Evolutionary conservation across 202 grass and related monocot genomes (phyloP).

Genomic region (Brachypodium distachyon): DNA sequence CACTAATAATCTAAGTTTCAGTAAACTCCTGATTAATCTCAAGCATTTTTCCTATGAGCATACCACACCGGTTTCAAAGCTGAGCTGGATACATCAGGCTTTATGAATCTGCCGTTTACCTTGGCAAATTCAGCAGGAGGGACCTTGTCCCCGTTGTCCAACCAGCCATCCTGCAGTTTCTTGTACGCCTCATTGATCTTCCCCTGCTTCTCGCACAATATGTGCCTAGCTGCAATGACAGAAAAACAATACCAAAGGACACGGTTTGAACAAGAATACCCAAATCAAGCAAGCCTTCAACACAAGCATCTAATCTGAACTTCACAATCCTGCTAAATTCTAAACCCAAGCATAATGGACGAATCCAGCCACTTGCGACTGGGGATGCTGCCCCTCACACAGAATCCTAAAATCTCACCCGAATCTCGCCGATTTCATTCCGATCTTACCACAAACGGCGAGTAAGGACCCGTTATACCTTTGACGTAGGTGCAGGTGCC

Average conservation of each 20-base stretch:
- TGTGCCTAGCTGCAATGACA: constrained; percentile 56
- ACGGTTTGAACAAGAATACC: neutral
- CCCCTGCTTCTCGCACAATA: constrained; percentile 87
- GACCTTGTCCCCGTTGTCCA: constrained; percentile 89
- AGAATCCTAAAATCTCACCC: neutral
- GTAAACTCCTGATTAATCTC: neutral
- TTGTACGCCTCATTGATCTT: constrained; percentile 98
- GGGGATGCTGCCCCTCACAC: neutral
- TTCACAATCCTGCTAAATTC: neutral
- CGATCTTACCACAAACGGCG: neutral
- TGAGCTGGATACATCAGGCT: neutral
- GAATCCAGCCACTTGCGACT: neutral
- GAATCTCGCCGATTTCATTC: neutral
- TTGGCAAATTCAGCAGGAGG: constrained; percentile 95
- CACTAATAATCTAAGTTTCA: neutral
- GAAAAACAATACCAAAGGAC: neutral
- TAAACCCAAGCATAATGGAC: neutral
- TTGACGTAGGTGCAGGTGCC: constrained; percentile 94
- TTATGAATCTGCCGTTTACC: constrained; percentile 4
- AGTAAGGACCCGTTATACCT: constrained; percentile 33
- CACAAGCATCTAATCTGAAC: neutral
- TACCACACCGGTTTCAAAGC: neutral
- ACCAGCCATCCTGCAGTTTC: constrained; percentile 89
- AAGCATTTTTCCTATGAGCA: neutral
- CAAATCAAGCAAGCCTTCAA: neutral